Percentiles rank a stretch among this genome's conserved stretches.
phyloP scores from a whole-genome alignment of 2,329 filamentous ascomycete genomes.

The Thelonectria blattea region DNA sequence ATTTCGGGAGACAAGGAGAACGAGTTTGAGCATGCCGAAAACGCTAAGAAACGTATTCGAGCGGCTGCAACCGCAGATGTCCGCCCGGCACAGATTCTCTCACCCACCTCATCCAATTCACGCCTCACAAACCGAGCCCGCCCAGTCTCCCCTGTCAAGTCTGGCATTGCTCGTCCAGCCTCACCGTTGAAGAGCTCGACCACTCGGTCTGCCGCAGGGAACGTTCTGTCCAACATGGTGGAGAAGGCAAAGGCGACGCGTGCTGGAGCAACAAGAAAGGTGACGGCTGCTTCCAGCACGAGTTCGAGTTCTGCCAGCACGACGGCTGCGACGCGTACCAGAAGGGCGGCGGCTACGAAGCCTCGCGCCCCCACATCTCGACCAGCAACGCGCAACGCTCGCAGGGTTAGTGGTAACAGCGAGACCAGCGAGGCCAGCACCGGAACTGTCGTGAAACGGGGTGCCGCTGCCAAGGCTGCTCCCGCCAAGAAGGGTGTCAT shows the following conservation, averaged over 20 bases:
- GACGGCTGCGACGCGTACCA: conserved; percentile 43
- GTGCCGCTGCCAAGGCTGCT: conserved; percentile 46
- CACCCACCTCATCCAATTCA: conserved; percentile 83
- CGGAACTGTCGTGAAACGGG: conserved; percentile 68
- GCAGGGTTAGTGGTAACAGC: conserved; percentile 64
- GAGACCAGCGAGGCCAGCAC: conserved; percentile 69
- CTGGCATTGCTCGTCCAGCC: conserved; percentile 61
- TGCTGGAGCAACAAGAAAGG: conserved; percentile 53
- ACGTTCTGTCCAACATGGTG: conserved; percentile 62
- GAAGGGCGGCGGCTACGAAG: conserved; percentile 46
- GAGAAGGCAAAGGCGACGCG: conserved; percentile 65
- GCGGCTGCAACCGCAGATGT: conserved; percentile 51
- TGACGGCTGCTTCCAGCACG: conserved; percentile 51
- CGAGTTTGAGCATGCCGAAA: conserved; percentile 61
- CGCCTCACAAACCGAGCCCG: conserved; percentile 61
- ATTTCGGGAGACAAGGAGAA: conserved; percentile 81
- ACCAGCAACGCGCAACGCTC: conserved; percentile 54
- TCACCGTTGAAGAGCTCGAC: conserved; percentile 65
- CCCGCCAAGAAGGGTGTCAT: conserved; percentile 59
- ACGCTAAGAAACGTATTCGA: conserved; percentile 72
- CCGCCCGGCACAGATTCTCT: conserved; percentile 68
- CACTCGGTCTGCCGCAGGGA: conserved; percentile 49
- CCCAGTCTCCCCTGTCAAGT: conserved; percentile 60
- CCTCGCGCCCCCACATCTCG: conserved; percentile 45
- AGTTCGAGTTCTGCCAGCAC: conserved; percentile 49